Conservation (phyloP, 805 yeast species). For the Metschnikowia similis region DNA sequence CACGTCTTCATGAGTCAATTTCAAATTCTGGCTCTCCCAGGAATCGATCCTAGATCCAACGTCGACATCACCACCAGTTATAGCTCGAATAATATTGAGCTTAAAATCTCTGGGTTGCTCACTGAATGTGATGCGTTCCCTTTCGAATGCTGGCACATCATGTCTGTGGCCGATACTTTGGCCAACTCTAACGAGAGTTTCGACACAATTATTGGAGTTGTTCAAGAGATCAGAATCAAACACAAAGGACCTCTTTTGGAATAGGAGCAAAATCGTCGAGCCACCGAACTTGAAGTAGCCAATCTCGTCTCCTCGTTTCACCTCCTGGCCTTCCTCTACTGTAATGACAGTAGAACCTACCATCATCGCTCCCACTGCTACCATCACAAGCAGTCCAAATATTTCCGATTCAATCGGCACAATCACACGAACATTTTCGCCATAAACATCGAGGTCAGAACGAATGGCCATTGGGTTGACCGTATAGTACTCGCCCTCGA, state of each 20-base stretch:
- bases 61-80: slow-evolving; percentile 52
- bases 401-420: slow-evolving; percentile 69
- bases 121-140: slow-evolving; percentile 44
- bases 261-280: slow-evolving; percentile 70
- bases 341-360: slow-evolving; percentile 86
- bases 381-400: slow-evolving; percentile 76
- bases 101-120: slow-evolving; percentile 45
- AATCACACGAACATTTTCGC: slow-evolving; percentile 80
- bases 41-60: slow-evolving; percentile 27
- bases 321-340: slow-evolving; percentile 51
- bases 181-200: slow-evolving; percentile 84
- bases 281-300: slow-evolving; percentile 98
- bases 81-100: slow-evolving; percentile 49
- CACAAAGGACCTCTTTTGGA: slow-evolving; percentile 45
- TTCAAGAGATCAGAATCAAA: slow-evolving; percentile 72
- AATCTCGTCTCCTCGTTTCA: slow-evolving; percentile 73
- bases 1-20: slow-evolving; percentile 20
- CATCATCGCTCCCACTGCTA: slow-evolving; percentile 98
- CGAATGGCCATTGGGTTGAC: slow-evolving; percentile 97
- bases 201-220: slow-evolving; percentile 68
- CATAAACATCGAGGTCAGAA: slow-evolving; percentile 83
- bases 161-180: slow-evolving; percentile 83
- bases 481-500: slow-evolving; percentile 90
- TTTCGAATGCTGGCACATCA: slow-evolving; percentile 43
- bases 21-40: slow-evolving; percentile 36